phyloP scores from a whole-genome alignment of 345 rosid genomes.

The Heritiera littoralis region DNA sequence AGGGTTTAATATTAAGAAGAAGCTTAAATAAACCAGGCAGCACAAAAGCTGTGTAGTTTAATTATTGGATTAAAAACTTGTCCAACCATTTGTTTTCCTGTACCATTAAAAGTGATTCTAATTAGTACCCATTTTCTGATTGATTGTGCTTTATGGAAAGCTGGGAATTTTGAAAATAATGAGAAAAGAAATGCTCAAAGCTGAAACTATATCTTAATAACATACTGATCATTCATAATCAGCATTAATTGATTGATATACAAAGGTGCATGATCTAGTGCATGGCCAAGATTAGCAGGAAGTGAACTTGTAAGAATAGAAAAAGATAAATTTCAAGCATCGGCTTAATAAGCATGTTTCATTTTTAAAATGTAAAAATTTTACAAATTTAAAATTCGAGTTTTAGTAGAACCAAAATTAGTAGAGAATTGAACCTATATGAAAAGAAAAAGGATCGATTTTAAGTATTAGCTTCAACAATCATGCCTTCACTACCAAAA shows the following conservation, averaged over 20 bases:
- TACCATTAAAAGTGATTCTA: not conserved
- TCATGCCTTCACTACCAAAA: too few relatives aligned
- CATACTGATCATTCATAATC: not conserved
- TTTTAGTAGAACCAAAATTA: too few relatives aligned
- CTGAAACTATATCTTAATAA: not conserved
- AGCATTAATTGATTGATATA: conserved; percentile 11
- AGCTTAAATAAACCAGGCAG: not conserved
- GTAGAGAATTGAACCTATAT: too few relatives aligned
- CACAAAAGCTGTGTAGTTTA: not conserved
- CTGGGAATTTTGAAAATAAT: too few relatives aligned
- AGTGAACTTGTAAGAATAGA: not conserved
- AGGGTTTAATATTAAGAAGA: too few relatives aligned
- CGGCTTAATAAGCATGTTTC: too few relatives aligned
- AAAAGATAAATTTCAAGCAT: too few relatives aligned
- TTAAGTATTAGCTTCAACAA: too few relatives aligned
- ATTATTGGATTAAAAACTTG: not conserved
- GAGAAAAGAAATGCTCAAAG: not conserved
- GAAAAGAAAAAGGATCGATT: too few relatives aligned
- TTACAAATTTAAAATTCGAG: too few relatives aligned
- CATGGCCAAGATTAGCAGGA: not conserved
- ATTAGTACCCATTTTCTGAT: not conserved
- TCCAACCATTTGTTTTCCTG: not conserved
- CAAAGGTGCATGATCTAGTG: not conserved
- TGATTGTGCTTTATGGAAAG: not conserved
- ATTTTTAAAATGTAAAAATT: too few relatives aligned